Evolutionary conservation across 2,329 filamentous ascomycete species (phyloP).

Genomic region (Leptosphaerulina australis): DNA sequence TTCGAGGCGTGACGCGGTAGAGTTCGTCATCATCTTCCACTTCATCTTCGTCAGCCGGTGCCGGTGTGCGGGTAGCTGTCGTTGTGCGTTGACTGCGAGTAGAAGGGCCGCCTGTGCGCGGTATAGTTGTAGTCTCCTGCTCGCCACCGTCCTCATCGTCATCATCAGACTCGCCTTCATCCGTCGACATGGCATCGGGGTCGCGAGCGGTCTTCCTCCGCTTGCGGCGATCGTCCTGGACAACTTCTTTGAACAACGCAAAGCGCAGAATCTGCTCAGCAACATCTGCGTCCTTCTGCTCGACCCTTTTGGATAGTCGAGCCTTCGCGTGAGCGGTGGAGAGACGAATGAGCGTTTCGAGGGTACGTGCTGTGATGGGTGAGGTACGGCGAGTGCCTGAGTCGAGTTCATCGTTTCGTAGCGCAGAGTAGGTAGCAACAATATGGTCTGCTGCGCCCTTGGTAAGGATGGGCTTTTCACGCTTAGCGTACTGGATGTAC

Average conservation of each 20-base stretch:
- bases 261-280: conserved; percentile 92
- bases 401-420: conserved; percentile 95
- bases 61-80: conserved; percentile 38
- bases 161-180: conserved; percentile 64
- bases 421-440: conserved; percentile 84
- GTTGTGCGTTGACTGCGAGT: conserved; percentile 41
- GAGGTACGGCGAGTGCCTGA: conserved; percentile 92
- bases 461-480: conserved; percentile 84
- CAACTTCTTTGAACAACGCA: conserved; percentile 94
- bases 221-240: conserved; percentile 78
- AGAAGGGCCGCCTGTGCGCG: conserved; percentile 49
- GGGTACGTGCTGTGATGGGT: conserved; percentile 93
- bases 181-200: conserved; percentile 60
- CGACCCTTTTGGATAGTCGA: conserved; percentile 83
- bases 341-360: conserved; percentile 97
- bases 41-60: conserved; percentile 48
- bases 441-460: conserved; percentile 93
- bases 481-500: conserved; percentile 98
- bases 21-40: conserved; percentile 63
- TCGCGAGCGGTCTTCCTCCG: conserved; percentile 75
- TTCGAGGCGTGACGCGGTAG: conserved; percentile 59
- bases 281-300: conserved; percentile 84
- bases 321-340: conserved; percentile 95
- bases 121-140: conserved; percentile 33
- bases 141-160: conserved; percentile 66